A percentile compares a stretch with the other conserved stretches of the same genome.
Evolutionary conservation across 108 stramenopile species (phyloP).

Genomic region (Cyclotella distinguenda): DNA sequence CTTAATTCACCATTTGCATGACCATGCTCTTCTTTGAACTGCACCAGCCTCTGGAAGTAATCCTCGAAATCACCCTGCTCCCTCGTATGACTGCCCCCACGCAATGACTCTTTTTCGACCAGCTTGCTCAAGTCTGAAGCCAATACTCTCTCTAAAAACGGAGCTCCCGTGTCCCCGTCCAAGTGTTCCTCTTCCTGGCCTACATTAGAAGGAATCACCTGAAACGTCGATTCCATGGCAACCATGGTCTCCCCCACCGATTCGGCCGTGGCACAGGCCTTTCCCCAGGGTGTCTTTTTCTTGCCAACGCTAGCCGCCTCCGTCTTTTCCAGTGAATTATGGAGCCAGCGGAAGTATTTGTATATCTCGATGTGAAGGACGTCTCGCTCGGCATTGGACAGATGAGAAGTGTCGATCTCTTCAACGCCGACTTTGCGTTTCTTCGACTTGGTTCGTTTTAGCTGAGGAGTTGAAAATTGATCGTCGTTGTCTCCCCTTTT

Average conservation of each 20-base stretch:
- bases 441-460: not conserved
- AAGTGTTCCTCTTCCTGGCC: not conserved
- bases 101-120: not conserved
- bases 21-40: slow-evolving; percentile 3
- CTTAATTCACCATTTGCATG: not conserved
- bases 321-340: not conserved
- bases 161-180: not conserved
- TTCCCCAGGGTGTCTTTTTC: not conserved
- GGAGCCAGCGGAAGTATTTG: slow-evolving; percentile 13
- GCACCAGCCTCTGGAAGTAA: not conserved
- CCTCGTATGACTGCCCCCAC: slow-evolving; percentile 9
- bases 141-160: not conserved
- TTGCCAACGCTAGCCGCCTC: not conserved
- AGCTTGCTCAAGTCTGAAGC: not conserved
- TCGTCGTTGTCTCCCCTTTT: not conserved
- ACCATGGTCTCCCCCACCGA: not conserved
- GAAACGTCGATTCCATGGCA: not conserved
- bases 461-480: not conserved
- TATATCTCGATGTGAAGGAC: slow-evolving; percentile 15
- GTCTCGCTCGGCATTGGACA: slow-evolving; percentile 8
- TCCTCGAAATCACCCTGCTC: slow-evolving; percentile 1
- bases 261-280: not conserved
- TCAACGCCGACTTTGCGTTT: not conserved
- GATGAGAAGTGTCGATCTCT: not conserved
- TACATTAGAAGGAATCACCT: not conserved